Evolutionary conservation across 73 alveolate genomes (phyloP), one percentile per base, ranked within the genome.

Genomic region (Paramecium pentaurelia): DNA sequence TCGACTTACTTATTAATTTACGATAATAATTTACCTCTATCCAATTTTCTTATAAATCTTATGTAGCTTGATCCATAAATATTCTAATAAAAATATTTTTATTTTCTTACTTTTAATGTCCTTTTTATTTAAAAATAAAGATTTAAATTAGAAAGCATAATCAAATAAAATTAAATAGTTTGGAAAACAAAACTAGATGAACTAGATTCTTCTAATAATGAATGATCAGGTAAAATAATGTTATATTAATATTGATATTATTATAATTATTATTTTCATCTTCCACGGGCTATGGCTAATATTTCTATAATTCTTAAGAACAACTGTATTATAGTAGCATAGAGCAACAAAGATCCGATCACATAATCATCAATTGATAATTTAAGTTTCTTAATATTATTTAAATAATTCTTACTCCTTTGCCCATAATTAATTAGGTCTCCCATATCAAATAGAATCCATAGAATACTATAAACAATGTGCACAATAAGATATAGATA

Each of bases 11-110:
- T 3, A 0, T 0, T 49, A 45, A 6, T 2, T 30, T 20, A 45
- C 28, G 11, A 45, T 18, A 36, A 45, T 32, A 18, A 47, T 40
- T 12, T 22, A 80, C 91, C 73, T 80, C 91, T 1, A 20, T 36
- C 91, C 91, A 80, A 49, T 80, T 80, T 80, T 80, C 47, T 80
- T 80, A 28, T 32, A 80, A 32, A 45, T 80, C 91, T 25, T 80
- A 42, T 44, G 77, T 80, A 25, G 22, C 45, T 45, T 44, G 49
- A 80, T 80, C 91, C 91, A 80, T 80, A 44, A 54, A 54, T 54
- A 54, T 73, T 73, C 84, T 64, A 64, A 64, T 64, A 32, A 64
- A 64, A 64, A 18, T 60, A 60, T 12, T 64, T 27, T 64, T 25
- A 64, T 8, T 64, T 64, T 64, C 27, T 32, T 64, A 64, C 84